Conservation (phyloP, 352 stramenopile genomes). For the Pythium oligandrum region DNA sequence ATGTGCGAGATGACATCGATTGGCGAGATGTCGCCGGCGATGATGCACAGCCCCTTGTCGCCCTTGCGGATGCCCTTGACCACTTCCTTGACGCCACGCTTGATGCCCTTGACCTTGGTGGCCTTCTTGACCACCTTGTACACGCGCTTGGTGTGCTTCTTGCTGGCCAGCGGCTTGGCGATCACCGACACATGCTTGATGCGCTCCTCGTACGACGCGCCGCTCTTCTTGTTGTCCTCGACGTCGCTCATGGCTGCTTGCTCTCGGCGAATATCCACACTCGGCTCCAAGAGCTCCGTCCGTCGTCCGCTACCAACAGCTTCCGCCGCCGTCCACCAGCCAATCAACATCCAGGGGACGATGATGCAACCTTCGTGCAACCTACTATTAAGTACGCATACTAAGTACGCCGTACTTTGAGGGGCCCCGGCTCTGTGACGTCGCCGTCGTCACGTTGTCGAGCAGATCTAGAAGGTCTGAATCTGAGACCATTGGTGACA, state of each 20-base stretch:
- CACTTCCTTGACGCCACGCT: conserved; percentile 99
- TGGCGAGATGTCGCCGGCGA: conserved; percentile 99
- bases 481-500: too few species aligned
- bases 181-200: conserved; percentile 90
- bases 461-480: too few species aligned
- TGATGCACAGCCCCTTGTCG: conserved; percentile 97
- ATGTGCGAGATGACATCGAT: conserved; percentile 99
- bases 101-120: conserved; percentile 94
- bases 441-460: too few species aligned
- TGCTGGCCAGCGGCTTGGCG: conserved; percentile 94
- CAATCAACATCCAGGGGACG: neutral
- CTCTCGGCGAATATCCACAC: neutral
- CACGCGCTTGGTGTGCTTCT: conserved; percentile 94
- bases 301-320: neutral
- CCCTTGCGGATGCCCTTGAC: conserved; percentile 97
- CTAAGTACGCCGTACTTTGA: too few species aligned
- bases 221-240: conserved; percentile 54
- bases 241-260: conserved; percentile 54
- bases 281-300: neutral
- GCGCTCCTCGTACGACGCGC: conserved; percentile 73
- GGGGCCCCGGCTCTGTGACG: too few species aligned
- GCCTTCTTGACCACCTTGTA: conserved; percentile 96
- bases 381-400: too few species aligned
- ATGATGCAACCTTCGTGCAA: too few species aligned
- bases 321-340: neutral